Percentiles rank a stretch among this genome's conserved stretches.
Evolutionary conservation across 352 stramenopile species (phyloP).

Genomic region (Phytophthora meadii): DNA sequence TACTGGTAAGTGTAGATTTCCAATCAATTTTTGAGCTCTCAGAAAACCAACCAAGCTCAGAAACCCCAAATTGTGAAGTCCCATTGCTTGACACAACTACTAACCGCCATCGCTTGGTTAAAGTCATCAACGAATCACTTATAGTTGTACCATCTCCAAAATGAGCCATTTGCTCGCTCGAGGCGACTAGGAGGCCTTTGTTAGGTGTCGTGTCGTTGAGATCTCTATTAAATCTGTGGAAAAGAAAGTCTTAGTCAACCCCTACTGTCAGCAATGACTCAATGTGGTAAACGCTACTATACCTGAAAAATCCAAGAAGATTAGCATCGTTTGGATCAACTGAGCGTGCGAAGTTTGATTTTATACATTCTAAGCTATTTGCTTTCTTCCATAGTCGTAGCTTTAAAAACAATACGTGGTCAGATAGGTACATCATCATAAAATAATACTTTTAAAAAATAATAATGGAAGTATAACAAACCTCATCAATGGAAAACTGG

Average conservation of each 20-base stretch:
- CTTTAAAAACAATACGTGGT: conserved; percentile 3
- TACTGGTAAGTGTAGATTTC: neutral
- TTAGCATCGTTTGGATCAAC: conserved; percentile 1
- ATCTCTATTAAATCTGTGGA: conserved; percentile 24
- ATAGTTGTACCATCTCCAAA: conserved; percentile 15
- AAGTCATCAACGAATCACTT: conserved; percentile 16
- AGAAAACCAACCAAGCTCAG: conserved; percentile 42
- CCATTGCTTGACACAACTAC: conserved; percentile 25
- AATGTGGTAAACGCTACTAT: neutral
- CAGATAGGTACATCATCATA: neutral
- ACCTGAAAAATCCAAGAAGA: conserved; percentile 33
- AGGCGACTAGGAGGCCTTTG: neutral
- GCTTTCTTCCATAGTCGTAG: conserved; percentile 27
- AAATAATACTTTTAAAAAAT: neutral
- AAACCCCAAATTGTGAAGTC: conserved; percentile 28
- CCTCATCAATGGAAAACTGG: conserved; percentile 57
- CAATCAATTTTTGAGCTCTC: conserved; percentile 27
- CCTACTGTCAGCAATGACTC: too few species aligned
- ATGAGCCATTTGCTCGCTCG: neutral
- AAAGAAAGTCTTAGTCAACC: neutral
- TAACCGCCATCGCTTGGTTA: conserved; percentile 29
- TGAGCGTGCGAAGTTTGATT: conserved; percentile 15
- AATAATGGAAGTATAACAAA: conserved; percentile 14
- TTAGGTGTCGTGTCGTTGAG: conserved; percentile 15
- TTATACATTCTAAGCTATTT: conserved; percentile 7